Conservation (phyloP, 495 filamentous ascomycete species). For the Immersiella caudata region DNA sequence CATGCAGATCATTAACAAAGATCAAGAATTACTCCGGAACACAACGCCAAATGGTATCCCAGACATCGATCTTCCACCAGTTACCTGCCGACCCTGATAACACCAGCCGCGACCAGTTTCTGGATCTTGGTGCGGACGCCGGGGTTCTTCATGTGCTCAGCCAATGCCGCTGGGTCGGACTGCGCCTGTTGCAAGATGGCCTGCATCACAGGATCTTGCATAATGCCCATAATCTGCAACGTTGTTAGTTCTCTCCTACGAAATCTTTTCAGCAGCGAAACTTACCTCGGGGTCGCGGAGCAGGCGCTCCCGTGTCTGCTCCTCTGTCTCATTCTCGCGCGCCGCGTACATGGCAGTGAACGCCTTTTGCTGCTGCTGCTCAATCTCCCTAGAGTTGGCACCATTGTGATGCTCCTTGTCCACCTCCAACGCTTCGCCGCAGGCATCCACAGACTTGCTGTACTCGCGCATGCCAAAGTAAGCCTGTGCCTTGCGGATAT, state of each 20-base stretch:
- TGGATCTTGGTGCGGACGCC: slow-evolving; percentile 82
- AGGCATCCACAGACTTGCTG: slow-evolving; percentile 87
- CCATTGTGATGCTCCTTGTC: slow-evolving; percentile 67
- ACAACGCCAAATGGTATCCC: not conserved
- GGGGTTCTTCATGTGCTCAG: slow-evolving; percentile 95
- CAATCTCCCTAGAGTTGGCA: slow-evolving; percentile 84
- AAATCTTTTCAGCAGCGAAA: slow-evolving; percentile 6
- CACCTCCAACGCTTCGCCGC: slow-evolving; percentile 74
- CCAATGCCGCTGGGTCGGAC: slow-evolving; percentile 84
- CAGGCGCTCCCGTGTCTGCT: slow-evolving; percentile 91
- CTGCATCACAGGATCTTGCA: slow-evolving; percentile 96
- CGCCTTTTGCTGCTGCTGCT: slow-evolving; percentile 94
- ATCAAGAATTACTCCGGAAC: not conserved
- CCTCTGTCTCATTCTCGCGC: slow-evolving; percentile 91
- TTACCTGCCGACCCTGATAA: slow-evolving; percentile 76
- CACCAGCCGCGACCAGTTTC: slow-evolving; percentile 88
- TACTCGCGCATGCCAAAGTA: slow-evolving; percentile 97
- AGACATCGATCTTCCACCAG: not conserved
- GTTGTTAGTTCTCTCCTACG: slow-evolving; percentile 37
- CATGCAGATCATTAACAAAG: slow-evolving; percentile 29
- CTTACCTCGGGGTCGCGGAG: slow-evolving; percentile 90
- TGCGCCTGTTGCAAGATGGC: slow-evolving; percentile 96
- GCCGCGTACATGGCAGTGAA: slow-evolving; percentile 84
- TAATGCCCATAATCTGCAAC: slow-evolving; percentile 78
- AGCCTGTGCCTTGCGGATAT: slow-evolving; percentile 91